phyloP scores from a whole-genome alignment of 139 green algal genomes.

The Chlamydomonas urium region DNA sequence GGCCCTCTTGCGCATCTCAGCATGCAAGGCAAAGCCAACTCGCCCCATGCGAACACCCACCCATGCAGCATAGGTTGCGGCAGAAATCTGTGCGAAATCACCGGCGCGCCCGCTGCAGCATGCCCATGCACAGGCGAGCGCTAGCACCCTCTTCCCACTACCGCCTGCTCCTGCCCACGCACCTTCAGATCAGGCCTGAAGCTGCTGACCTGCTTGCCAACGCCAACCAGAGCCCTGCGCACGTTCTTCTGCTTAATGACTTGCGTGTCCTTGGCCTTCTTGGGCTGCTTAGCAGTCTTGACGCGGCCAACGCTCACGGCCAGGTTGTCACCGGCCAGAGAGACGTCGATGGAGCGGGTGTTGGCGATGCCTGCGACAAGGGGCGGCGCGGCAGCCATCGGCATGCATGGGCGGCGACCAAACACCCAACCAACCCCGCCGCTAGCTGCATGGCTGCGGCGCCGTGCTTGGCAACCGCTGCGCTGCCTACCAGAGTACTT shows the following conservation, averaged over 20 bases:
- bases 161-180: not conserved
- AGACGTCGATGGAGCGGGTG: conserved; percentile 49
- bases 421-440: not conserved
- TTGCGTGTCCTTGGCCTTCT: conserved; percentile 18
- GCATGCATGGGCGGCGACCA: not conserved
- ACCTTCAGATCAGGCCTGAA: conserved; percentile 51
- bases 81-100: too few species aligned
- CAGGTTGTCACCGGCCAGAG: conserved; percentile 27
- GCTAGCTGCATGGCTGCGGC: not conserved
- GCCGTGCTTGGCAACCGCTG: too few species aligned
- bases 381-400: not conserved
- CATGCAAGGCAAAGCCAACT: too few species aligned
- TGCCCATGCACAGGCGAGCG: too few species aligned
- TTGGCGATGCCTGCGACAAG: conserved; percentile 52
- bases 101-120: too few species aligned
- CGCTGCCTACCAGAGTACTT: conserved; percentile 85
- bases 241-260: conserved; percentile 41
- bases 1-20: too few species aligned
- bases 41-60: too few species aligned
- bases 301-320: conserved; percentile 24
- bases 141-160: too few species aligned
- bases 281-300: conserved; percentile 46
- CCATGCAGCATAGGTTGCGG: too few species aligned
- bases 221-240: conserved; percentile 26
- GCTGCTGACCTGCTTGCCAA: conserved; percentile 41